Percentiles rank a stretch among this genome's conserved stretches.
Evolutionary conservation across 768 basidiomycete species (phyloP).

Genomic region (Tricholoma furcatifolium): DNA sequence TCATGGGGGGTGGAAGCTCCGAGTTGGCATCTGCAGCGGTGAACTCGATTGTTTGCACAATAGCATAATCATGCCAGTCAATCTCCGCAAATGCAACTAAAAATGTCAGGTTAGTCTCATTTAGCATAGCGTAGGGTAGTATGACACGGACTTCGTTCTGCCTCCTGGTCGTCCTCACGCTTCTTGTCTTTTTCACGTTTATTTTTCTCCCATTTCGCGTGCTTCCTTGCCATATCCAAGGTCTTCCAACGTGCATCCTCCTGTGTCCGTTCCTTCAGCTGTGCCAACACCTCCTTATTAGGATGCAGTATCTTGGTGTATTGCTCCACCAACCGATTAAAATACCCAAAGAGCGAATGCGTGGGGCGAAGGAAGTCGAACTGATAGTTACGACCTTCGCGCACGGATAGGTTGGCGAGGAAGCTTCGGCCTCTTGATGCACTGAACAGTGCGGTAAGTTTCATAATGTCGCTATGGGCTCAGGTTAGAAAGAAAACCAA

Average conservation of each 20-base stretch:
- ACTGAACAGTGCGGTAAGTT: conserved; percentile 93
- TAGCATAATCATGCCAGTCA: conserved; percentile 99
- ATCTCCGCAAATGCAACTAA: conserved; percentile 93
- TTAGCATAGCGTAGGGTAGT: conserved; percentile 1
- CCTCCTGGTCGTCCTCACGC: conserved; percentile 88
- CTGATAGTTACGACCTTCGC: conserved; percentile 94
- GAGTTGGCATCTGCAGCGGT: conserved; percentile 88
- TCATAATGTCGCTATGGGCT: conserved; percentile 83
- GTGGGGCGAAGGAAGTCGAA: conserved; percentile 97
- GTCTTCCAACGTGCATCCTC: conserved; percentile 73
- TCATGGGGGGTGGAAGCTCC: conserved; percentile 97
- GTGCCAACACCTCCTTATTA: conserved; percentile 67
- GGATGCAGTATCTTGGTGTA: conserved; percentile 91
- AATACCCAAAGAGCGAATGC: conserved; percentile 94
- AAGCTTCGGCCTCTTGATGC: conserved; percentile 89
- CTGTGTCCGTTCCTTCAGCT: conserved; percentile 63
- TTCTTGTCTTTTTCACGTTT: conserved; percentile 85
- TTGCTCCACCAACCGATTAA: conserved; percentile 96
- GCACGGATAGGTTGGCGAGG: conserved; percentile 77
- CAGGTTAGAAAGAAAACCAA: conserved; percentile 2
- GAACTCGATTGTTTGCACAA: conserved; percentile 98
- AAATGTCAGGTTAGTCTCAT: conserved; percentile 4
- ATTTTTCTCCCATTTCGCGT: conserved; percentile 87
- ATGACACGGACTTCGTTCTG: conserved; percentile 72
- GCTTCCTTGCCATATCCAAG: conserved; percentile 69